Percentiles rank a stretch among this genome's conserved stretches.
Conservation (phyloP, 306 rosid species). For the Medicago lupulina region DNA sequence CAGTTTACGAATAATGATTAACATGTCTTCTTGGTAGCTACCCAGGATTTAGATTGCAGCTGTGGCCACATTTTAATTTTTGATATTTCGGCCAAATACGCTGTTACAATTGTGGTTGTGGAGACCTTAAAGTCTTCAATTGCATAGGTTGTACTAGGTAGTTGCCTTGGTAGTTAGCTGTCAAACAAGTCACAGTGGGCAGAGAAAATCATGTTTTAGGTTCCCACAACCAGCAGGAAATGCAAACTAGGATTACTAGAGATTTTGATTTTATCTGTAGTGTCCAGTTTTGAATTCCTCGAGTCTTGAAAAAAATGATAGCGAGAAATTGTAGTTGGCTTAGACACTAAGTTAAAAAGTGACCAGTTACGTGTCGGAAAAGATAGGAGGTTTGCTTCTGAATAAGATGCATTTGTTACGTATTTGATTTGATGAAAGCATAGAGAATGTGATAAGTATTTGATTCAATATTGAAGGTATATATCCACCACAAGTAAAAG, state of each 20-base stretch:
- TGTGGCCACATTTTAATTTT: neutral
- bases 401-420: conserved; percentile 29
- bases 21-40: too few relatives aligned
- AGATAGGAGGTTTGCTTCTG: conserved; percentile 4
- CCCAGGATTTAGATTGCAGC: neutral
- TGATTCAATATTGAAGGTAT: conserved; percentile 63
- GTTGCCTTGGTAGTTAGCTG: neutral
- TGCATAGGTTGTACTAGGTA: neutral
- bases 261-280: neutral
- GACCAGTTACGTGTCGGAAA: neutral
- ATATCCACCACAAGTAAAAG: conserved; percentile 95
- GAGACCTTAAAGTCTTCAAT: too few relatives aligned
- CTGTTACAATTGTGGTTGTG: too few relatives aligned
- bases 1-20: too few relatives aligned
- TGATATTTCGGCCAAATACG: neutral
- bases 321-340: neutral
- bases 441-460: neutral
- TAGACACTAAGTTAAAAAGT: neutral
- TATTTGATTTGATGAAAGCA: conserved; percentile 8
- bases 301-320: neutral
- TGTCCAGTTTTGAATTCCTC: conserved; percentile 4
- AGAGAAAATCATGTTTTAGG: neutral
- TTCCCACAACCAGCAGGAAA: neutral
- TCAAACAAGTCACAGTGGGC: conserved; percentile 1
- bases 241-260: neutral